These are phyloP conservation scores for Colletotrichum sp. DNA, from an alignment of 2,329 filamentous ascomycete genomes.

Conservation along the genomic window DNA sequence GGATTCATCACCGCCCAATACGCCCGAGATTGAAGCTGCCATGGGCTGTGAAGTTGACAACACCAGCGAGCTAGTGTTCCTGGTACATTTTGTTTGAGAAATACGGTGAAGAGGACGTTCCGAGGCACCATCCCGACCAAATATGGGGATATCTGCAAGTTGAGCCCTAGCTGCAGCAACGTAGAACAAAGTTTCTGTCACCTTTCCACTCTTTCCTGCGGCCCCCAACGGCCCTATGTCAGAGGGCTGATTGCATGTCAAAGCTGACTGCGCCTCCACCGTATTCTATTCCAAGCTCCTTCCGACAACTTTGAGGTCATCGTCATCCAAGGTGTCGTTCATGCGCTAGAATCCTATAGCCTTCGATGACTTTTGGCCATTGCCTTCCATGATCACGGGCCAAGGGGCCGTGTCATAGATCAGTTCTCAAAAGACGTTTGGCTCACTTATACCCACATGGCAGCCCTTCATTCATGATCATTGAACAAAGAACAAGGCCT, in stretches of 20 bases:
- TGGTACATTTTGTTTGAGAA: not conserved
- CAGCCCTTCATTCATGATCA: not conserved
- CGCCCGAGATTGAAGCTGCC: not conserved
- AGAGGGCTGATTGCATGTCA: conserved; percentile 1
- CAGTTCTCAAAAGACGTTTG: not conserved
- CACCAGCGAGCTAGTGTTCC: not conserved
- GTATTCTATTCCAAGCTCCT: conserved; percentile 10
- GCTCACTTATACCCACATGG: not conserved
- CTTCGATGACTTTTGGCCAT: not conserved
- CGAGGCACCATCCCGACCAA: conserved; percentile 1
- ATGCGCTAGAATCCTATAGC: not conserved
- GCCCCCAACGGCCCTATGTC: not conserved
- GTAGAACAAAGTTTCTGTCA: not conserved
- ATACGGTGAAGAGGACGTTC: not conserved
- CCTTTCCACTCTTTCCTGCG: not conserved
- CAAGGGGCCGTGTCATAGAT: not conserved
- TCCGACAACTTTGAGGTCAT: not conserved
- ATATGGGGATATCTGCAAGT: conserved; percentile 24
- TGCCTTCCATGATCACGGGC: not conserved
- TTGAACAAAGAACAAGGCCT: not conserved
- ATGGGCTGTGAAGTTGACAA: not conserved
- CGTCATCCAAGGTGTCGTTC: not conserved
- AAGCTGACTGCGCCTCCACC: not conserved
- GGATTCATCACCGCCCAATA: not conserved
- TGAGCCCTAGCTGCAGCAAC: not conserved